Percentiles rank a stretch among this genome's conserved stretches.
phyloP scores from a whole-genome alignment of 345 rosid genomes.

The Microthlaspi erraticum region DNA sequence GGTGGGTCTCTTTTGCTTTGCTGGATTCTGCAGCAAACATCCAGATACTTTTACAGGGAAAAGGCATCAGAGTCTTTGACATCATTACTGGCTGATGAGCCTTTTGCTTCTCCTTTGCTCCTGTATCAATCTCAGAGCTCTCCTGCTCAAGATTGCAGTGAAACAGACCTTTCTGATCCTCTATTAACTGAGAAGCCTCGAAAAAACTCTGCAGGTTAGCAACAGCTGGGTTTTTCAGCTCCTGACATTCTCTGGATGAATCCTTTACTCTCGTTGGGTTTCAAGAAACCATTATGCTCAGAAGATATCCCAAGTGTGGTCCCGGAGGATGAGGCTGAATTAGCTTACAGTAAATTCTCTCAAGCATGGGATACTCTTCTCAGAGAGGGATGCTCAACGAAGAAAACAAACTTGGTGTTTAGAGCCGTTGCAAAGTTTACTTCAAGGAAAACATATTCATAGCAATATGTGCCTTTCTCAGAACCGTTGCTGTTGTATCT shows the following conservation, averaged over 20 bases:
- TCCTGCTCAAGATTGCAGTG: no score
- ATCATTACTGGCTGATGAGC: no score
- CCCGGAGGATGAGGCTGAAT: slow-evolving; percentile 59
- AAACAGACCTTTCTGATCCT: no score
- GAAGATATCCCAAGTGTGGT: slow-evolving; percentile 69
- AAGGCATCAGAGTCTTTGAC: no score
- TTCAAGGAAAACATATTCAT: slow-evolving; percentile 59
- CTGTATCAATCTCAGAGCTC: no score
- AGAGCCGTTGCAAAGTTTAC: slow-evolving; percentile 55
- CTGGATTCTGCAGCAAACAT: slow-evolving; percentile 55
- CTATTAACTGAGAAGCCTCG: no score
- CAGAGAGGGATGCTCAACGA: slow-evolving; percentile 36
- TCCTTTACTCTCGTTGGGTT: slow-evolving; percentile 64
- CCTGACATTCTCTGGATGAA: slow-evolving; percentile 85
- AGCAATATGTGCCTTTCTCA: slow-evolving; percentile 54
- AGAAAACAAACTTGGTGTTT: slow-evolving; percentile 53
- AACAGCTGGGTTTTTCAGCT: no score
- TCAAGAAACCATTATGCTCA: slow-evolving; percentile 54
- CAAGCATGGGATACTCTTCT: slow-evolving; percentile 52
- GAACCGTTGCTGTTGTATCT: slow-evolving; percentile 55
- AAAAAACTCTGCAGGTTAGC: no score
- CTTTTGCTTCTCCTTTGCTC: no score
- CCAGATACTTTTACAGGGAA: slow-evolving; percentile 44
- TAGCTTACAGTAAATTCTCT: slow-evolving; percentile 61
- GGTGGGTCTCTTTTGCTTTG: slow-evolving; percentile 71